A percentile compares a stretch with the other conserved stretches of the same genome.
These are phyloP conservation scores for Fragosphaeria purpurea DNA, from an alignment of 2,329 filamentous ascomycete species.

Conservation along the genomic window DNA sequence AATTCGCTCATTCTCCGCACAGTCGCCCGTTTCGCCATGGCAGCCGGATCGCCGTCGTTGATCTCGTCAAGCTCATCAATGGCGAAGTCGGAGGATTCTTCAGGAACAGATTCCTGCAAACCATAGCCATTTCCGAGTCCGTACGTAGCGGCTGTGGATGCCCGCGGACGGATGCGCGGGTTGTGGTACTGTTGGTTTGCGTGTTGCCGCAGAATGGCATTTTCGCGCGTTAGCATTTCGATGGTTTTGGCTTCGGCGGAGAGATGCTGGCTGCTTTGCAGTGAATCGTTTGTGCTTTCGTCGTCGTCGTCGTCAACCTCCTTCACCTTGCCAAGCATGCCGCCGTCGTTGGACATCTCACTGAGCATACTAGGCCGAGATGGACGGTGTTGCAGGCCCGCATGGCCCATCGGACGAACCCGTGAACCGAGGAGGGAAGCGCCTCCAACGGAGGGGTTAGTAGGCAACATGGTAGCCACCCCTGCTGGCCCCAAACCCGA, in stretches of 20 bases:
- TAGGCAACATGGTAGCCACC: slow-evolving; percentile 12
- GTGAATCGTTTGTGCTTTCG: slow-evolving; percentile 45
- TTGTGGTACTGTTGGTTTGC: slow-evolving; percentile 42
- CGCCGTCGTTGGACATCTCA: slow-evolving; percentile 56
- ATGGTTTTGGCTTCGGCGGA: slow-evolving; percentile 51
- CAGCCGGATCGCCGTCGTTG: slow-evolving; percentile 39
- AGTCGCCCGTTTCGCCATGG: slow-evolving; percentile 33
- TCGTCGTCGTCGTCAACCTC: slow-evolving; percentile 58
- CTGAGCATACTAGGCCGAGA: slow-evolving; percentile 70
- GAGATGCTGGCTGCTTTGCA: slow-evolving; percentile 41
- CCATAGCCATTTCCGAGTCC: slow-evolving; percentile 46
- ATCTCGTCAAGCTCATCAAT: slow-evolving; percentile 61
- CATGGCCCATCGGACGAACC: slow-evolving; percentile 31
- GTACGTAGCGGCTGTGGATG: slow-evolving; percentile 46
- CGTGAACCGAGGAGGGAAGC: slow-evolving; percentile 42
- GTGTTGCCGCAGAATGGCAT: slow-evolving; percentile 50
- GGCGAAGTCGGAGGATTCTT: slow-evolving; percentile 57
- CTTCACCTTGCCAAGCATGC: slow-evolving; percentile 56
- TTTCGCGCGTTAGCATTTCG: slow-evolving; percentile 52
- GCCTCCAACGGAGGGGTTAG: slow-evolving; percentile 30
- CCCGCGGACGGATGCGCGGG: slow-evolving; percentile 45
- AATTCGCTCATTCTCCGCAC: slow-evolving; percentile 50
- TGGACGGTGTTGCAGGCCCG: slow-evolving; percentile 68
- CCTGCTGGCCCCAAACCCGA: slow-evolving; percentile 13
- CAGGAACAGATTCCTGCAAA: slow-evolving; percentile 49